A percentile compares a stretch with the other conserved stretches of the same genome.
phyloP scores from a whole-genome alignment of 208 protist genomes.

The Borovskyia barvae region DNA sequence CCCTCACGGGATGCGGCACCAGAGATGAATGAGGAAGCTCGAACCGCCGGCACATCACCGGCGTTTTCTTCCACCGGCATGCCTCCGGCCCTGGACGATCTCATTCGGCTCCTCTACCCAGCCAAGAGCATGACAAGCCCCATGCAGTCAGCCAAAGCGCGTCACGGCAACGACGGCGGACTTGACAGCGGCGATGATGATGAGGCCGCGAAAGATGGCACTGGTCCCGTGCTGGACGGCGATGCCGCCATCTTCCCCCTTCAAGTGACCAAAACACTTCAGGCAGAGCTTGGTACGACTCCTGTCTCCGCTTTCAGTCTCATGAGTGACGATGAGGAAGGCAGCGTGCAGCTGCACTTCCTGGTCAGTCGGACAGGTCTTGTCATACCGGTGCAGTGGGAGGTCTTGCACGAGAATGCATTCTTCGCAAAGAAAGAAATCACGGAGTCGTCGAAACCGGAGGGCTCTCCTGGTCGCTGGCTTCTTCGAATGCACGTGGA shows the following conservation, averaged over 20 bases:
- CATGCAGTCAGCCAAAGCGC: not conserved
- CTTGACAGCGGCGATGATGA: conserved; percentile 3
- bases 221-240: no score
- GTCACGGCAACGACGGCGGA: no score
- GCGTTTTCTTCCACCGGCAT: not conserved
- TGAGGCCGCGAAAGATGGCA: not conserved
- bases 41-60: not conserved
- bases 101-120: not conserved
- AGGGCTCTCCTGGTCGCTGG: not conserved
- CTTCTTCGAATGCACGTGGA: not conserved
- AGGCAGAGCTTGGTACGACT: not conserved
- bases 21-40: not conserved
- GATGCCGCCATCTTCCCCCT: not conserved
- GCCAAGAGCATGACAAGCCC: not conserved
- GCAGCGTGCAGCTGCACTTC: not conserved
- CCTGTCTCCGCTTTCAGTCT: not conserved
- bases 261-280: not conserved
- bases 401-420: not conserved
- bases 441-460: not conserved
- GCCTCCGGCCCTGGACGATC: conserved; percentile 2
- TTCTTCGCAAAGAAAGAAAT: no score
- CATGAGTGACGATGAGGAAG: not conserved
- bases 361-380: conserved; percentile 8
- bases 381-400: conserved; percentile 8
- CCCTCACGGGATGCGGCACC: not conserved